phyloP scores from a whole-genome alignment of 352 stramenopile genomes.

The Phytopythium oedochilum region DNA sequence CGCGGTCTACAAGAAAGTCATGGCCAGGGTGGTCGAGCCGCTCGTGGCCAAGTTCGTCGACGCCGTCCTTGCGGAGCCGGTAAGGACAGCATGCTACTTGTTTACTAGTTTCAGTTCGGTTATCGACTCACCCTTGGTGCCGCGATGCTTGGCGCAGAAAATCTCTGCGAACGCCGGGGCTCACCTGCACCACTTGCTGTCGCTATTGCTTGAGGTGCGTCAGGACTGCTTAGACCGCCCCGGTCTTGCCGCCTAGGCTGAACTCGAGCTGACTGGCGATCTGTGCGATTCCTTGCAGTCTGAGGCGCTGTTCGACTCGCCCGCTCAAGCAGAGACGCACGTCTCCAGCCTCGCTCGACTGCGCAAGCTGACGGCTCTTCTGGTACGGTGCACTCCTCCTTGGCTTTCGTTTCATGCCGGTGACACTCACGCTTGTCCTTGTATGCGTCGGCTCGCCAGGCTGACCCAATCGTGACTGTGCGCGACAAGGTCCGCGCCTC shows the following conservation, averaged over 20 bases:
- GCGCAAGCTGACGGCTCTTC: conserved; percentile 34
- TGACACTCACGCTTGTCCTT: background rate
- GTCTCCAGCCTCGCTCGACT: conserved; percentile 44
- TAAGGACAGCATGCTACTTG: conserved; percentile 12
- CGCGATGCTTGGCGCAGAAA: no score
- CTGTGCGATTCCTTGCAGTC: conserved; percentile 19
- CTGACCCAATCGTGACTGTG: conserved; percentile 53
- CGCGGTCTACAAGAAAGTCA: conserved; percentile 50
- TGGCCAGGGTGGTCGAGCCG: conserved; percentile 46
- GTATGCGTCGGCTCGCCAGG: conserved; percentile 18
- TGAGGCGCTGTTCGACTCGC: conserved; percentile 44
- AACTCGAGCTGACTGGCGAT: no score
- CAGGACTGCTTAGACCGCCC: background rate
- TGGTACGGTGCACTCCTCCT: conserved; percentile 24
- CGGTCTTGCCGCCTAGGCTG: no score
- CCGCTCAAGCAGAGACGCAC: conserved; percentile 45
- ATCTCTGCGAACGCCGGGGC: conserved; percentile 33
- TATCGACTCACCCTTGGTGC: no score
- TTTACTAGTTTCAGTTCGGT: no score
- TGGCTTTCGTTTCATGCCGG: background rate
- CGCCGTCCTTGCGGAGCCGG: conserved; percentile 39
- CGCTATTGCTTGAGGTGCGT: conserved; percentile 43
- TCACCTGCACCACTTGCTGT: conserved; percentile 44
- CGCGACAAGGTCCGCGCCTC: conserved; percentile 49
- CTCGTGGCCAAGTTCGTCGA: conserved; percentile 53